Evolutionary conservation across 2,329 filamentous ascomycete species (phyloP).

Genomic region (Hymenoscyphus repandus): DNA sequence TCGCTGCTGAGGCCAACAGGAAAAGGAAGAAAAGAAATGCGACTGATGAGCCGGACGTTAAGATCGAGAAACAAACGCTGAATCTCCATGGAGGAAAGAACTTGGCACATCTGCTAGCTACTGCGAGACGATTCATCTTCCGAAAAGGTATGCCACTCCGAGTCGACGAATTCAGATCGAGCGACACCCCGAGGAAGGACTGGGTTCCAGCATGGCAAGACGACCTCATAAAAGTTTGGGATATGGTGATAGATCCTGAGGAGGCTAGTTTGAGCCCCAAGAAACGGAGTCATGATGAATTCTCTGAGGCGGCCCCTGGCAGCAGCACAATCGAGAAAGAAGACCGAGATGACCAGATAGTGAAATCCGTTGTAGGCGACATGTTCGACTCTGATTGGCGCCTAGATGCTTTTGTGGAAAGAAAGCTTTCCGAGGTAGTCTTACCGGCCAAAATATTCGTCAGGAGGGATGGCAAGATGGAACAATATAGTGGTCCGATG

Average conservation of each 20-base stretch:
- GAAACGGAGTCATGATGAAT: slow-evolving; percentile 47
- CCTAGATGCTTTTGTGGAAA: slow-evolving; percentile 64
- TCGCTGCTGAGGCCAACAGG: slow-evolving; percentile 34
- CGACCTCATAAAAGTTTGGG: slow-evolving; percentile 76
- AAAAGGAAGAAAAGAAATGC: slow-evolving; percentile 28
- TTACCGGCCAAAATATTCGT: slow-evolving; percentile 68
- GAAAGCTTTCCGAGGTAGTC: slow-evolving; percentile 58
- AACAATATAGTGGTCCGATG: slow-evolving; percentile 63
- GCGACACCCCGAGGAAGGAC: slow-evolving; percentile 25
- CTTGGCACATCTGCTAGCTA: slow-evolving; percentile 73
- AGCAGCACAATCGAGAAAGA: slow-evolving; percentile 32
- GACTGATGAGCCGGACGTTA: slow-evolving; percentile 10
- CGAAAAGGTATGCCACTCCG: slow-evolving; percentile 73
- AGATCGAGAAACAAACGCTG: slow-evolving; percentile 37
- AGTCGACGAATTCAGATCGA: slow-evolving; percentile 55
- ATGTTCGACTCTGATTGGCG: slow-evolving; percentile 80
- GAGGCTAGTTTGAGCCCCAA: slow-evolving; percentile 31
- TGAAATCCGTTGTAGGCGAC: slow-evolving; percentile 59
- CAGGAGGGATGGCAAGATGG: slow-evolving; percentile 58
- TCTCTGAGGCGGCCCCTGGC: slow-evolving; percentile 24
- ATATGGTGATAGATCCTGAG: slow-evolving; percentile 54
- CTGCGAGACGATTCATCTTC: slow-evolving; percentile 79
- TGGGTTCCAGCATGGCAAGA: slow-evolving; percentile 67
- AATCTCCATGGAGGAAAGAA: slow-evolving; percentile 79
- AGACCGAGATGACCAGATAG: slow-evolving; percentile 43